Conservation (phyloP, 169 alveolate genomes). For the Eimeria sp. region DNA sequence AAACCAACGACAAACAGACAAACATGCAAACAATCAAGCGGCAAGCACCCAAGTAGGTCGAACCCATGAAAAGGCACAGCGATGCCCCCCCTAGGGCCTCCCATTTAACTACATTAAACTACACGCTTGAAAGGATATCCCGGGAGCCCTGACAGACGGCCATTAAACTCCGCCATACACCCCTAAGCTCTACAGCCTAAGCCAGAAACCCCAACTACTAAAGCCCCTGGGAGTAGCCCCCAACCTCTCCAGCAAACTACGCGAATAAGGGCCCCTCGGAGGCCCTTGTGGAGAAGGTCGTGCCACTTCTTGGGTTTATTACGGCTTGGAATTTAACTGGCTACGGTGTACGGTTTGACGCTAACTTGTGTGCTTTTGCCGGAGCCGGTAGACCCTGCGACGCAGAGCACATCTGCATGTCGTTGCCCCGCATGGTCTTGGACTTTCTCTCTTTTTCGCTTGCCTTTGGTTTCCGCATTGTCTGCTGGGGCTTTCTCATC, state of each 20-base stretch:
- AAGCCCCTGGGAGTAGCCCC: no score
- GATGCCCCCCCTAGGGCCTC: neutral
- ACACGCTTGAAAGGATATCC: no score
- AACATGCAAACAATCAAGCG: neutral
- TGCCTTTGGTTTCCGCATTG: neutral
- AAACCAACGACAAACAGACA: neutral
- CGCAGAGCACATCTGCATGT: constrained; percentile 92
- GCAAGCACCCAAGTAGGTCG: neutral
- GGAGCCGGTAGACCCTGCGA: constrained; percentile 97
- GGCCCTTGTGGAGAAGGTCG: neutral
- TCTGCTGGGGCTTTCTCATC: constrained; percentile 1
- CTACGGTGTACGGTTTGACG: neutral
- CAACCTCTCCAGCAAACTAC: no score
- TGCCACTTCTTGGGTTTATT: no score
- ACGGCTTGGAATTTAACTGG: no score
- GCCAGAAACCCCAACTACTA: no score
- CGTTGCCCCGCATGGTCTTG: constrained; percentile 89
- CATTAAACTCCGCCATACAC: no score
- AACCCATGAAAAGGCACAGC: neutral
- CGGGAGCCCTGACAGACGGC: no score
- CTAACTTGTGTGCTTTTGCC: constrained; percentile 96
- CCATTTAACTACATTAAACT: no score
- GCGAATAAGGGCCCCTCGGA: neutral
- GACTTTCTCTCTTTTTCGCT: constrained; percentile 82
- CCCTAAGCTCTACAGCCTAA: no score